Percentiles rank a stretch among this genome's conserved stretches.
phyloP scores from a whole-genome alignment of 768 basidiomycete species.

The Pleurotus platypus region DNA sequence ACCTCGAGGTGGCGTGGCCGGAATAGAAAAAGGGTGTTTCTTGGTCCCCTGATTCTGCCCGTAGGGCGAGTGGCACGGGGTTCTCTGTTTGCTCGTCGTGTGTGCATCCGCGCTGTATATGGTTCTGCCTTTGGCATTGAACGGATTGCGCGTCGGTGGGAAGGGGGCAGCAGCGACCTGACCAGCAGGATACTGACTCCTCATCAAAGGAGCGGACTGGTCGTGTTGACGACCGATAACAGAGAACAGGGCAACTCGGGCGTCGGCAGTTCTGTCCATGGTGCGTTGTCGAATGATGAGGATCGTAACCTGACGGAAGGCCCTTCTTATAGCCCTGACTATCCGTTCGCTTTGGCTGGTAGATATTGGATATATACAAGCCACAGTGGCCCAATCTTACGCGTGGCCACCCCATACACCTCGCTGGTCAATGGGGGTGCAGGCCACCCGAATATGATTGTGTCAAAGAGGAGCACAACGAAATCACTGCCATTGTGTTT shows the following conservation, averaged over 20 bases:
- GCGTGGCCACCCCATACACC: background rate
- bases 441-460: too few relatives aligned
- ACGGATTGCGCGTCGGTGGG: background rate
- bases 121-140: slow-evolving; percentile 1
- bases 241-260: slow-evolving; percentile 3
- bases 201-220: too few relatives aligned
- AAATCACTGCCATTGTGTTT: background rate
- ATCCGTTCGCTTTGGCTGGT: slow-evolving; percentile 1
- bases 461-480: too few relatives aligned
- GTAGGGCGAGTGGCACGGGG: background rate
- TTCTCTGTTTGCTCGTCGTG: background rate
- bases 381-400: background rate
- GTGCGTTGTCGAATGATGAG: background rate
- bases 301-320: too few relatives aligned
- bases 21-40: background rate
- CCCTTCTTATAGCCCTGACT: too few relatives aligned
- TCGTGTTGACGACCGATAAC: background rate
- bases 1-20: too few relatives aligned
- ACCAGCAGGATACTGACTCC: too few relatives aligned
- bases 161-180: too few relatives aligned
- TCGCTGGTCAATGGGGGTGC: too few relatives aligned
- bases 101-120: background rate
- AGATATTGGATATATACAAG: background rate
- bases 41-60: background rate
- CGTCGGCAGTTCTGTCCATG: slow-evolving; percentile 7